A percentile compares a stretch with the other conserved stretches of the same genome.
Conservation (phyloP, 2,329 filamentous ascomycete species). For the Pseudogymnoascus sp. region DNA sequence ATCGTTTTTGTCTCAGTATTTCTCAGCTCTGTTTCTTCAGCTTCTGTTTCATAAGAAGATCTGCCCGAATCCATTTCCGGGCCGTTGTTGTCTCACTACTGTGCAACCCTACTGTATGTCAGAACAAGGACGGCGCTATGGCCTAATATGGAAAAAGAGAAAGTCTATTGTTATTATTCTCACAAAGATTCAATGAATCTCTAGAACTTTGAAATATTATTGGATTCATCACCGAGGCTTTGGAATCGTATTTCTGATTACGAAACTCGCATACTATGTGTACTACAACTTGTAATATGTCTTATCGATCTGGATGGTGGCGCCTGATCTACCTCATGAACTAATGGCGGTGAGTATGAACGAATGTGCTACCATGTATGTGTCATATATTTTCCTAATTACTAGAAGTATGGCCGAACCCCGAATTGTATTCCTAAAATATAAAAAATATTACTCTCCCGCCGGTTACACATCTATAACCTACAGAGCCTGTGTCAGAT, state of each 20-base stretch:
- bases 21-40: neutral
- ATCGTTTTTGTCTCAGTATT: neutral
- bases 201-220: neutral
- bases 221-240: neutral
- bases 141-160: neutral
- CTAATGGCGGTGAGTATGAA: neutral
- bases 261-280: neutral
- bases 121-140: neutral
- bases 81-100: neutral
- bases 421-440: neutral
- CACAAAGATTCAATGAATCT: neutral
- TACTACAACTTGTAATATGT: neutral
- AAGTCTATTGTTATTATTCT: neutral
- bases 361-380: neutral
- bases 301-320: neutral
- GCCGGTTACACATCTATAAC: neutral
- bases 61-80: neutral
- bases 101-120: neutral
- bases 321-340: neutral
- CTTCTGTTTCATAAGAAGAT: too few species aligned
- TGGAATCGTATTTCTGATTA: neutral
- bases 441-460: neutral
- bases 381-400: neutral
- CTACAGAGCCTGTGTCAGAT: neutral
- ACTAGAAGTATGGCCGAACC: neutral